phyloP scores from a whole-genome alignment of 345 rosid species.

The Clarkia xantiana region DNA sequence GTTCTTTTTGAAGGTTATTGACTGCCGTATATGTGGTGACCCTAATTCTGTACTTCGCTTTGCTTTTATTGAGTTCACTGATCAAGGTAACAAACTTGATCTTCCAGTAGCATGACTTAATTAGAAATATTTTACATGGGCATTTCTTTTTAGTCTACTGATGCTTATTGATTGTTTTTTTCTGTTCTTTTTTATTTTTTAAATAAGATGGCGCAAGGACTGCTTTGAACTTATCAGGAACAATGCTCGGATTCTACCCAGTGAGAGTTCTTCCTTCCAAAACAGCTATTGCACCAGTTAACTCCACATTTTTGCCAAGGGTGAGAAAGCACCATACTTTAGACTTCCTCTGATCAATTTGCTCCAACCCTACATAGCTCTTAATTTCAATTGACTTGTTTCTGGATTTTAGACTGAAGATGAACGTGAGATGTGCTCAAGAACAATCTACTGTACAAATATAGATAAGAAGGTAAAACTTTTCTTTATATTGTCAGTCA shows the following conservation, averaged over 20 bases:
- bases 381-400: not conserved
- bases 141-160: no score
- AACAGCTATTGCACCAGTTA: slow-evolving; percentile 94
- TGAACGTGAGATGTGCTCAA: slow-evolving; percentile 90
- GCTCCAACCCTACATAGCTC: not conserved
- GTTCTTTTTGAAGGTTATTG: slow-evolving; percentile 51
- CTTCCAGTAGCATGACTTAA: no score
- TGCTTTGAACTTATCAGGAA: slow-evolving; percentile 66
- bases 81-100: slow-evolving; percentile 40
- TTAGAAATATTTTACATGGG: no score
- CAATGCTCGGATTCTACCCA: slow-evolving; percentile 84
- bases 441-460: slow-evolving; percentile 88
- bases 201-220: slow-evolving; percentile 68
- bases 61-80: slow-evolving; percentile 88
- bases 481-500: not conserved
- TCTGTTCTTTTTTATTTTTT: no score
- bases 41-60: slow-evolving; percentile 89
- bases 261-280: slow-evolving; percentile 83
- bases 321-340: slow-evolving; percentile 21
- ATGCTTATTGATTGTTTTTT: no score
- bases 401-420: slow-evolving; percentile 46
- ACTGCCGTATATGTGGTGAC: slow-evolving; percentile 94
- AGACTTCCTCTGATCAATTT: not conserved
- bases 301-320: slow-evolving; percentile 88
- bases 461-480: slow-evolving; percentile 69